Percentiles rank a stretch among this genome's conserved stretches.
Evolutionary conservation across 176 grass and related monocot genomes (phyloP).

Genomic region (barley (Hordeum vulgare)): DNA sequence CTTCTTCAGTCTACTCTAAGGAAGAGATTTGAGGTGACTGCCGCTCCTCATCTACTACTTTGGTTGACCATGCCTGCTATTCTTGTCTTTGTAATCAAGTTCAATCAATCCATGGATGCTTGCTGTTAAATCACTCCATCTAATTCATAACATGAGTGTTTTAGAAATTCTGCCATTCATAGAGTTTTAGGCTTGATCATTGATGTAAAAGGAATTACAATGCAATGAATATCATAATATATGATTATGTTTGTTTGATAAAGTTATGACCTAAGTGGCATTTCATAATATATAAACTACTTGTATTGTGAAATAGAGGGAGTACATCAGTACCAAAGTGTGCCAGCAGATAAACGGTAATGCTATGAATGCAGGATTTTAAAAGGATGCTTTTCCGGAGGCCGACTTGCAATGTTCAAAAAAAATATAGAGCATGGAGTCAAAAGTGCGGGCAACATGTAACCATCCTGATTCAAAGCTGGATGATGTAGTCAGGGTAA

Average conservation of each 20-base stretch:
- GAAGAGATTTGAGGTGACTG: conserved; percentile 78
- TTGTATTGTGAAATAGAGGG: neutral
- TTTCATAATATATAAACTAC: neutral
- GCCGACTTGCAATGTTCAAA: conserved; percentile 83
- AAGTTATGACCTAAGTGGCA: neutral
- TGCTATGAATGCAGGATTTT: conserved; percentile 55
- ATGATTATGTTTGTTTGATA: neutral
- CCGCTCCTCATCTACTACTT: neutral
- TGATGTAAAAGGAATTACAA: neutral
- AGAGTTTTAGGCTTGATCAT: neutral
- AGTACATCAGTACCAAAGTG: neutral
- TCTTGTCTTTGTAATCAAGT: neutral
- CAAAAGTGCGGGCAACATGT: conserved; percentile 64
- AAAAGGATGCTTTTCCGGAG: conserved; percentile 84
- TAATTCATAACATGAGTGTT: neutral
- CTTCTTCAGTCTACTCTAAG: conserved; percentile 68
- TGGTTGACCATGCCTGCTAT: neutral
- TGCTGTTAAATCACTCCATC: neutral
- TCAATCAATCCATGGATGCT: neutral
- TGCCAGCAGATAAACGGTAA: neutral
- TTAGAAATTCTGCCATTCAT: neutral
- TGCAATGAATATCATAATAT: neutral
- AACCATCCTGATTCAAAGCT: conserved; percentile 67
- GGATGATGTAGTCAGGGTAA: conserved; percentile 74
- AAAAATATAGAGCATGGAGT: conserved; percentile 69